Evolutionary conservation across 2,329 filamentous ascomycete genomes (phyloP).

Genomic region (Plenodomus tracheiphilus): DNA sequence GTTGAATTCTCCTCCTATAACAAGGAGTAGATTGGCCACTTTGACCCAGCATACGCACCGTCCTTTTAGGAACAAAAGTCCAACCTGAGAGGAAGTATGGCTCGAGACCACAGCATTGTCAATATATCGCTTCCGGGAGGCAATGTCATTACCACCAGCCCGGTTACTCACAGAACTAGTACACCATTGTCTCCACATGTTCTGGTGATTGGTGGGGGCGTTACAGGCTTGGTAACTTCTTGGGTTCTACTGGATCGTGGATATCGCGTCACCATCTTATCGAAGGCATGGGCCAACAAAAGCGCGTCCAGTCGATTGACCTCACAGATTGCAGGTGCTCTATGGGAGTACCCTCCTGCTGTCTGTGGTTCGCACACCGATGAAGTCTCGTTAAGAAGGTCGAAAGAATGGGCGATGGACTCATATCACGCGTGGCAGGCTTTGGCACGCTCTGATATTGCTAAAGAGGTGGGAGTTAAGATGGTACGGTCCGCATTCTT

Average conservation of each 20-base stretch:
- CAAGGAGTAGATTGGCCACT: no score
- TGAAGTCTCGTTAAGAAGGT: conserved; percentile 46
- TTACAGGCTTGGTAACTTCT: conserved; percentile 40
- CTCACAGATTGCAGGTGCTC: conserved; percentile 53
- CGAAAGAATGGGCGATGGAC: conserved; percentile 49
- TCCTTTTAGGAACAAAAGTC: no score
- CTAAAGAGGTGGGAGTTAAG: conserved; percentile 31
- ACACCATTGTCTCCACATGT: conserved; percentile 2
- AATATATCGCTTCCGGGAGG: no score
- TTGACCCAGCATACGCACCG: no score
- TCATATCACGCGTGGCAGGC: conserved; percentile 48
- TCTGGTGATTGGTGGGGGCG: conserved; percentile 32
- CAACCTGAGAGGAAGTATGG: no score
- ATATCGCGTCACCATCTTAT: conserved; percentile 51
- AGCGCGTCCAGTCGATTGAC: conserved; percentile 45
- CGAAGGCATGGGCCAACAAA: conserved; percentile 48
- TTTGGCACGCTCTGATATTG: neutral
- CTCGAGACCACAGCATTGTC: no score
- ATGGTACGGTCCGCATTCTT: conserved; percentile 49
- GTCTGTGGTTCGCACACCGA: conserved; percentile 52
- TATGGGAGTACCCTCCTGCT: conserved; percentile 54
- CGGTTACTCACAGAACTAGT: no score
- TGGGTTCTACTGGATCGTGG: conserved; percentile 52
- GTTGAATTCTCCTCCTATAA: no score
- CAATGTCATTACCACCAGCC: no score